Base-by-base conservation (phyloP, 2,329 filamentous ascomycete species). In the Alternaria hordeiaustralica region DNA sequence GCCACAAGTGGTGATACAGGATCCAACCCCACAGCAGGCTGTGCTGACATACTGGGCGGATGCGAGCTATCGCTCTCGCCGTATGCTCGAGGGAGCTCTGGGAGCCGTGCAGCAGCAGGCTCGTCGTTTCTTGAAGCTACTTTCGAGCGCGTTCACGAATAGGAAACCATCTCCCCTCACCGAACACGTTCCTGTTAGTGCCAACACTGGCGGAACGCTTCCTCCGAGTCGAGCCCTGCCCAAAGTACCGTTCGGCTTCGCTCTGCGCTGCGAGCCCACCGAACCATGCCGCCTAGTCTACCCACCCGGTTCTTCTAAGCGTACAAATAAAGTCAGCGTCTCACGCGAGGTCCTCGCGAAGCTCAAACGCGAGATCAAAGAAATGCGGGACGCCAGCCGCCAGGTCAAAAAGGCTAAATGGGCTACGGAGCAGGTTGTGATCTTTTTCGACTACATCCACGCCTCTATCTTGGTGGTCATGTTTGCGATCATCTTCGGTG, bases 231-330 rank as follows among this genome's bases (percentile, higher is more conserved):
- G n/a, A 12, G 5, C 23, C n/a, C 41, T 41, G 8, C 25, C 36
- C 3, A 13, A 58, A 18, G 44, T 68, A 46, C 70, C 69, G 2
- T 65, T 62, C 20, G 67, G 67, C 1, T 70, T 72, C 36, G 36
- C 30, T 5, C 23, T 70, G 4, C 41, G 58, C 4, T 71, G 69
- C 44, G 23, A 59, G 2, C 15, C 20, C 10, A 26, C 36, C 11
- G 20, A 49, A 9, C 61, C 59, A 18, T 72, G 69, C 36, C 61
- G 63, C 15, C 53, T 71, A 28, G 9, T 61, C 8, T 59, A 65
- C 28, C 18, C 41, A 12, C 8, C 12, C 7, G n/a, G 30, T n/a
- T 63, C 45, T 13, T 30, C n/a, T 9, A 18, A 44, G 18, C 21
- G 4, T 13, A 13, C 6, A 20, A n/a, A 50, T 21, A 41, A 26